These are phyloP conservation scores for Fonsecaea erecta DNA, from an alignment of 2,329 filamentous ascomycete species.

Conservation along the genomic window DNA sequence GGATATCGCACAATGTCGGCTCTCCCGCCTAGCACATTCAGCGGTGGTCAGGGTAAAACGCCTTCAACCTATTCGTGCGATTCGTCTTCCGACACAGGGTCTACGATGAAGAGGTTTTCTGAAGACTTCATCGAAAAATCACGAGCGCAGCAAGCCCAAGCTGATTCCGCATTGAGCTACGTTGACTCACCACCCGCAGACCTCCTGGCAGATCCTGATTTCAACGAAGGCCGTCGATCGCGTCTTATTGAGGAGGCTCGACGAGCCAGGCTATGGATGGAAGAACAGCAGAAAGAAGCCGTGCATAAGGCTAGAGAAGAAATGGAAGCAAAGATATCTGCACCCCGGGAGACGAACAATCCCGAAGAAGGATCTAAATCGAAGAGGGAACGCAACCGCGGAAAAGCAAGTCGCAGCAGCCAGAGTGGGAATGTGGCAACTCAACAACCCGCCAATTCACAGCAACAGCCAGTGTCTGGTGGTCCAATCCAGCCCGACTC, in stretches of 20 bases:
- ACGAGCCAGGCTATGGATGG: neutral
- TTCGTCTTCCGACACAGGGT: neutral
- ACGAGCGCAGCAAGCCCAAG: neutral
- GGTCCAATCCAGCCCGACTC: neutral
- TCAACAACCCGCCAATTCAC: neutral
- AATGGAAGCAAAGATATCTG: neutral
- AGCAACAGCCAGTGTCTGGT: neutral
- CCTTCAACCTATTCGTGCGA: constrained; percentile 7
- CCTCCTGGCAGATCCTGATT: neutral
- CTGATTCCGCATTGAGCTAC: neutral
- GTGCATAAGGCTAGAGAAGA: neutral
- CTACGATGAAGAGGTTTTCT: neutral
- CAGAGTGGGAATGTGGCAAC: neutral
- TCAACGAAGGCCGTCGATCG: neutral
- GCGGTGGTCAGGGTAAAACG: neutral
- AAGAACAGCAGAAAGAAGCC: neutral
- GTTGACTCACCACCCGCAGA: neutral
- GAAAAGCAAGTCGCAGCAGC: neutral
- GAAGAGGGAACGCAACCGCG: neutral
- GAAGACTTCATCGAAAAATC: neutral
- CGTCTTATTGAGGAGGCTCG: constrained; percentile 1
- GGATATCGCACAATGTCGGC: constrained; percentile 4
- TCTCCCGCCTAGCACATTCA: neutral
- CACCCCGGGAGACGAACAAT: neutral
- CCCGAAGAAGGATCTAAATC: neutral